Evolutionary conservation across 129 eudicot genomes (phyloP), one percentile per base, ranked within the genome.

Genomic region (Pulicaria dysenterica): DNA sequence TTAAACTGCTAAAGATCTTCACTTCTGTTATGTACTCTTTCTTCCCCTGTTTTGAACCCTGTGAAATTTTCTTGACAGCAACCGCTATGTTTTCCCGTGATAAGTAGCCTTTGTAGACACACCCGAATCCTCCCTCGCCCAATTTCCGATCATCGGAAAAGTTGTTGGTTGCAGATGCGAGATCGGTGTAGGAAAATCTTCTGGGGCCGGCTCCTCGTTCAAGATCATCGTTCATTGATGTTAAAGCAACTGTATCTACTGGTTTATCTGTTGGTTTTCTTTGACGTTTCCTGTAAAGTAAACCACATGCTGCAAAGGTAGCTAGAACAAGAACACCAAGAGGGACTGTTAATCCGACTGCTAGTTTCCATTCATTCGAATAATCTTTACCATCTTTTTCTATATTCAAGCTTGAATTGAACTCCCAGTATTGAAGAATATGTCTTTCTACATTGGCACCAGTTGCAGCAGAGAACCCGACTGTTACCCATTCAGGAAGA

Each of bases 121-220:
- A 74, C 14, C 91, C 96, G 31, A 86, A 89, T 64, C 89, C 93
- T 6, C 89, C 93, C 64, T 76, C 74, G 2, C 93, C 93, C 38
- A 87, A 67, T 64, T 87, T 84, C 14, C 82, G 34, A 7, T 79
- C 85, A 6, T 40, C 19, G 3, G 87, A 76, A 79, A 87, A 87
- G 43, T 84, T 77, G 40, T 69, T 66, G 12, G 89, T 87, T 5
- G 93, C 85, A 3, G 49, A 9, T 74, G 45, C 68, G 19, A 87
- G 85, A 62, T 84, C 85, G 3, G 7, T 48, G 53, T 84, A 84
- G 2, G 82, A 76, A 74, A 84, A 87, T 65, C 79, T 73, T 41
- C 70, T 81, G 0, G 89, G 93, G 14, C 93, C 93, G 0, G 85
- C 85, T 13, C 81, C 86, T 73, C 75, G 51, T 57, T 84, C 87